Evolutionary conservation across 352 stramenopile species (phyloP).

Genomic region (Globisporangium mamillatum): DNA sequence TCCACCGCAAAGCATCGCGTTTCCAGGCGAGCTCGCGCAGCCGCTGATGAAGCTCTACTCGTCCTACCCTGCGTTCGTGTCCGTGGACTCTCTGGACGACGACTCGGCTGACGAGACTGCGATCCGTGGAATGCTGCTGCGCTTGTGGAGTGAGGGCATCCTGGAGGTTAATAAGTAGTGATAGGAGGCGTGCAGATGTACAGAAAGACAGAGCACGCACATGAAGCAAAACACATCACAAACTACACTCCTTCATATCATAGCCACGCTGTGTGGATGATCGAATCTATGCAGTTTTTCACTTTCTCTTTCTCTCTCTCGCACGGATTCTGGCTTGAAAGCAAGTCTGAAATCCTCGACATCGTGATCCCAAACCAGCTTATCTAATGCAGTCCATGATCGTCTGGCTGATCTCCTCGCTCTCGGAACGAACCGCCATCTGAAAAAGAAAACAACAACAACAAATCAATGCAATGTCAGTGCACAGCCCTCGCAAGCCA

Average conservation of each 20-base stretch:
- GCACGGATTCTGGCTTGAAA: not conserved
- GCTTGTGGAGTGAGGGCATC: slow-evolving; percentile 73
- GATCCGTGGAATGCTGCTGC: slow-evolving; percentile 79
- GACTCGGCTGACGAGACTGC: slow-evolving; percentile 46
- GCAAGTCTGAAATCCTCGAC: slow-evolving; percentile 1
- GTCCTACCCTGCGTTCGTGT: slow-evolving; percentile 27
- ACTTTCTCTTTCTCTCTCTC: slow-evolving; percentile 8
- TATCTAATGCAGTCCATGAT: slow-evolving; percentile 97
- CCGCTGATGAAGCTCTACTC: slow-evolving; percentile 76
- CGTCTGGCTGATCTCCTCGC: slow-evolving; percentile 92
- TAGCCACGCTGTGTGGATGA: slow-evolving; percentile 21
- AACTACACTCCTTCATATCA: slow-evolving; percentile 37
- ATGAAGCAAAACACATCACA: slow-evolving; percentile 32
- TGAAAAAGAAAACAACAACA: slow-evolving; percentile 29
- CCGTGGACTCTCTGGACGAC: slow-evolving; percentile 44
- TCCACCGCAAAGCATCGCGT: slow-evolving; percentile 55
- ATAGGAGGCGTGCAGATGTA: not conserved
- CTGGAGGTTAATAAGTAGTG: slow-evolving; percentile 32
- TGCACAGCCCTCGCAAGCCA: not conserved
- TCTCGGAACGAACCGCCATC: slow-evolving; percentile 96
- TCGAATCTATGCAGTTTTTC: slow-evolving; percentile 19
- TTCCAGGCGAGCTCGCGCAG: slow-evolving; percentile 55
- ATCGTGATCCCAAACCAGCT: slow-evolving; percentile 17
- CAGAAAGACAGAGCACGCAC: not conserved
- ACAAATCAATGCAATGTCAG: not conserved